A percentile compares a stretch with the other conserved stretches of the same genome.
Evolutionary conservation across 169 alveolate genomes (phyloP).

Genomic region (Babesia sp.): DNA sequence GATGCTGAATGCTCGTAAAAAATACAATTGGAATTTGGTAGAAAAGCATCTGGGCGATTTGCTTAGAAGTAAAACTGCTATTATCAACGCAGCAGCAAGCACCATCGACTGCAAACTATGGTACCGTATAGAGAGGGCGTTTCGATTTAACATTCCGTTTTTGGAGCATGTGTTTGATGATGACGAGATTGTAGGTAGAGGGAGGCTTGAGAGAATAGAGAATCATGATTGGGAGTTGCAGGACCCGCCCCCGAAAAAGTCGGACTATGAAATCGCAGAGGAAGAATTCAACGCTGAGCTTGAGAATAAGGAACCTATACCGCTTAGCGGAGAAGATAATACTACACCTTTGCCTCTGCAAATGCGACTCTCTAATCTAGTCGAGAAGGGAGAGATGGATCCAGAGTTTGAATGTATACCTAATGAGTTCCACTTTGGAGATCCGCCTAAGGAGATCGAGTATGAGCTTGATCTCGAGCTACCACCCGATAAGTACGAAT

Average conservation of each 20-base stretch:
- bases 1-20: slow-evolving; percentile 33
- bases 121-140: slow-evolving; percentile 55
- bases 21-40: slow-evolving; percentile 41
- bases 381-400: slow-evolving; percentile 48
- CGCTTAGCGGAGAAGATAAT: slow-evolving; percentile 27
- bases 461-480: slow-evolving; percentile 7
- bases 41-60: slow-evolving; percentile 22
- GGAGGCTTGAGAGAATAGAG: background rate
- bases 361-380: slow-evolving; percentile 19
- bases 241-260: slow-evolving; percentile 24
- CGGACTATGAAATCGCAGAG: slow-evolving; percentile 6
- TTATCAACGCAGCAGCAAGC: slow-evolving; percentile 16
- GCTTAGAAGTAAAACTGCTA: slow-evolving; percentile 14
- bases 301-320: slow-evolving; percentile 18
- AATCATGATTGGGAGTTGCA: slow-evolving; percentile 60
- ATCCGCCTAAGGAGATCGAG: slow-evolving; percentile 24
- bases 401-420: slow-evolving; percentile 38
- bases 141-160: slow-evolving; percentile 7
- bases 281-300: slow-evolving; percentile 10
- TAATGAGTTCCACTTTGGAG: slow-evolving; percentile 55
- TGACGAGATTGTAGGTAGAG: slow-evolving; percentile 47
- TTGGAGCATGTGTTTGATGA: background rate
- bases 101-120: slow-evolving; percentile 43
- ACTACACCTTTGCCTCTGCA: slow-evolving; percentile 21
- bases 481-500: background rate